phyloP scores from a whole-genome alignment of 441 rosid genomes.

The Brassica balearica region DNA sequence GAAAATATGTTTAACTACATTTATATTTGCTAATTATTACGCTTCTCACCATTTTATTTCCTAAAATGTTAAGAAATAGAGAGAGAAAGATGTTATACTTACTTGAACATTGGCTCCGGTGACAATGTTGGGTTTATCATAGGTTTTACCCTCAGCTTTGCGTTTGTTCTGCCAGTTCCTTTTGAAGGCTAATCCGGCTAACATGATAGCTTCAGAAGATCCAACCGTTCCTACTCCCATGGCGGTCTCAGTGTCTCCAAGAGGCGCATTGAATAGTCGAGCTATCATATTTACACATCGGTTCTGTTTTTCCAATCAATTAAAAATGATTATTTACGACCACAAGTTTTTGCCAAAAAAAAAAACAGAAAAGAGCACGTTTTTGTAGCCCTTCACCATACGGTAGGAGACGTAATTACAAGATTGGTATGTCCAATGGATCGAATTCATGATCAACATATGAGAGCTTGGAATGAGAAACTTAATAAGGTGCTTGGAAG shows the following conservation, averaged over 20 bases:
- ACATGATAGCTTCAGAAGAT: conserved; percentile 77
- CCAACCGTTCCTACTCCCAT: conserved; percentile 76
- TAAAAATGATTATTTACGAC: not conserved
- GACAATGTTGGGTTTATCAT: conserved; percentile 82
- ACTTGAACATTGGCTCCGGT: conserved; percentile 94
- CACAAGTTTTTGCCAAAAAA: not conserved
- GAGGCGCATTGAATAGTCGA: conserved; percentile 64
- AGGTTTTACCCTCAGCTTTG: conserved; percentile 74
- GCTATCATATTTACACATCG: conserved; percentile 80
- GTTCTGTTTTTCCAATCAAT: conserved; percentile 47
- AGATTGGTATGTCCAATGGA: no score
- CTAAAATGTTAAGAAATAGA: not conserved
- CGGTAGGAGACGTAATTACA: no score
- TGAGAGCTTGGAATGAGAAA: no score
- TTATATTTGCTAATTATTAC: no score
- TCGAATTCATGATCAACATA: no score
- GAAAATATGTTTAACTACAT: no score
- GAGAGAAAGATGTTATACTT: conserved; percentile 1
- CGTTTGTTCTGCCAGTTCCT: conserved; percentile 81
- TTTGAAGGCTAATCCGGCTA: conserved; percentile 75
- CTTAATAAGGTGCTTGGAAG: no score
- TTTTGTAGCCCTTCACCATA: no score
- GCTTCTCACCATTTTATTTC: no score
- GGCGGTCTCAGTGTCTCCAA: conserved; percentile 57
- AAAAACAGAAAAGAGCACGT: no score